Base-by-base conservation (phyloP, 345 rosid species). In the Sonneratia alba region DNA sequence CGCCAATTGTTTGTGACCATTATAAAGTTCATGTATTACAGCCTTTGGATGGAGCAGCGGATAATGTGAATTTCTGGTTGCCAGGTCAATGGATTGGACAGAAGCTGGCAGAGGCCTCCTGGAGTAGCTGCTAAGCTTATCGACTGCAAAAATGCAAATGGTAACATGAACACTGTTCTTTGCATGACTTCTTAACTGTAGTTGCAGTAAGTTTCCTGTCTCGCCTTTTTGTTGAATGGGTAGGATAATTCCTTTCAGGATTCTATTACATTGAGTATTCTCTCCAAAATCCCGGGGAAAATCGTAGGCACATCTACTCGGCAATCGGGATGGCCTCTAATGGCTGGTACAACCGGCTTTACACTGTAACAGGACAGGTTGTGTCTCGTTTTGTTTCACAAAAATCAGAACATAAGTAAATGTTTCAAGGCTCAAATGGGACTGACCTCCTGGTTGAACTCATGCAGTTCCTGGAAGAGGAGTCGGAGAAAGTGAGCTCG, bases 341-440 rank as follows among this genome's bases (percentile, higher is more conserved):
- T 75, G 96, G 96, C 78, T 94, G 97, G 98, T 86, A 85, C 78
- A 91, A 88, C 86, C 86, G 97, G 74, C 83, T 94, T 40, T 94
- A 91, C 66, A 94, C 98, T 0, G 93, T 90, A 62, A 91, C 98
- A 6, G 98, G 96, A 63, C 97, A 88, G 89, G 97, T 27, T 19
- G 71, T 65, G 16, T 69, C 18, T 36, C 5, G 11, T 27, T 27
- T 67, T 32, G 11, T 62, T 73, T 42, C 16, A 7, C 40, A 4
- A 61, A 38, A 11, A 15, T 22, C 24, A n/a, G 8, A 37, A n/a
- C 22, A 24, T 34, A 1, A 55, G 9, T 4, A 6, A 32, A 12
- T 48, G 27, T 10, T 36, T 61, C 67, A 15, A 7, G 37, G 42
- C 63, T 43, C 67, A 16, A 11, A 6, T 6, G 49, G 27, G 18